Evolutionary conservation across 306 rosid species (phyloP), one percentile per base, ranked within the genome.

Genomic region (Inga oerstediana): DNA sequence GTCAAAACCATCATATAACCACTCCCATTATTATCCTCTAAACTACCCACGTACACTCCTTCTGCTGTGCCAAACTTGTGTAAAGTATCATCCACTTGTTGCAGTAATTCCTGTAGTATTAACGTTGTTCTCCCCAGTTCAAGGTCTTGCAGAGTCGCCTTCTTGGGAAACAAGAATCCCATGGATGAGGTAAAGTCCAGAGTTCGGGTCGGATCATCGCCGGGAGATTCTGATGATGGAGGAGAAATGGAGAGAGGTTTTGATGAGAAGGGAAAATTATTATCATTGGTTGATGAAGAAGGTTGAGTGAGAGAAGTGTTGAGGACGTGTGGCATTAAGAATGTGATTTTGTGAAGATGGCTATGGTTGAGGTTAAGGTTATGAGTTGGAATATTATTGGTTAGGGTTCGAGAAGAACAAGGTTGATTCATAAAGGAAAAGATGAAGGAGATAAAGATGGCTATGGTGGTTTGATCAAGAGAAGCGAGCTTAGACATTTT

Each of bases 1-100:
- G 90, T 88, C 86, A 90, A 68, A 0, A 93, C 95, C 83, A 94
- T 82, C 95, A 94, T 91, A 54, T 91, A 91, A 67, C 94, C 92
- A 45, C 87, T 90, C 44, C 84, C 85, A 74, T 54, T 5, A 74
- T 54, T 20, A 58, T 89, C 92, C 74, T 86, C 94, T 32, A 88
- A 81, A 79, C 90, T 88, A 8, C 85, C 93, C 15, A 93, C 97
- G 75, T 82, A 89, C 5, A 93, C 88, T 56, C 98, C 95, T 80
- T 85, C 83, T 68, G 91, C 97, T 71, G 75, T 91, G 74, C 98
- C 98, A 35, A 90, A 12, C 37, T 75, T 67, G 13, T 34, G 58
- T 3, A 84, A 15, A 37, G 78, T 79, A 83, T 54, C 76, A 58
- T 79, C 74, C 39, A 78, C 80, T 24, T 71, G 35, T 44, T 2